Conservation (phyloP, 805 yeast species). For the Nakazawaea ishiwadae region DNA sequence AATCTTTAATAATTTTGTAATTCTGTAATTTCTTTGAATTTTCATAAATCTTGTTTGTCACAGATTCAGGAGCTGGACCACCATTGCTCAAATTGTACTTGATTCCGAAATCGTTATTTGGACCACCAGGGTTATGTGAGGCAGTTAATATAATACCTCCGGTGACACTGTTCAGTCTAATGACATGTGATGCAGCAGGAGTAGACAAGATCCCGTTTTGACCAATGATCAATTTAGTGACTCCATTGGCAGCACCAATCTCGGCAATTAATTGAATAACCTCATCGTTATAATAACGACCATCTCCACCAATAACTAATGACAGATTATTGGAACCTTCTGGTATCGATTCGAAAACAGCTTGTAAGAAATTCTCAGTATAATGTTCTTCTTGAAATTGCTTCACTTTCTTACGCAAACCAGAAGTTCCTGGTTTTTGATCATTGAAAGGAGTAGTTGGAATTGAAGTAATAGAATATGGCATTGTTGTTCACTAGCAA, state of each 20-base stretch:
- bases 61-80: slow-evolving; percentile 97
- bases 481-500: no score
- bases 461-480: slow-evolving; percentile 28
- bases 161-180: slow-evolving; percentile 64
- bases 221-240: slow-evolving; percentile 78
- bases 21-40: slow-evolving; percentile 50
- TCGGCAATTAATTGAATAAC: slow-evolving; percentile 78
- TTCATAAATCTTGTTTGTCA: slow-evolving; percentile 83
- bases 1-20: slow-evolving; percentile 54
- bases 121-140: slow-evolving; percentile 98
- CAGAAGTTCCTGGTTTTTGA: slow-evolving; percentile 98
- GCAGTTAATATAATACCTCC: slow-evolving; percentile 98
- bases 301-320: slow-evolving; percentile 95
- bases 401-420: slow-evolving; percentile 84
- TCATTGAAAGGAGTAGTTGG: slow-evolving; percentile 75
- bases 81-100: slow-evolving; percentile 94
- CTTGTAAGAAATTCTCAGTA: slow-evolving; percentile 91
- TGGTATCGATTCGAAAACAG: slow-evolving; percentile 81
- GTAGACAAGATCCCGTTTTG: slow-evolving; percentile 86
- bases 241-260: slow-evolving; percentile 91
- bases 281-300: slow-evolving; percentile 81
- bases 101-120: slow-evolving; percentile 86
- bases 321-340: slow-evolving; percentile 75
- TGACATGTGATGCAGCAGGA: slow-evolving; percentile 94
- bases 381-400: slow-evolving; percentile 76